Evolutionary conservation across 768 basidiomycete genomes (phyloP).

Genomic region (Boletus patriciae): DNA sequence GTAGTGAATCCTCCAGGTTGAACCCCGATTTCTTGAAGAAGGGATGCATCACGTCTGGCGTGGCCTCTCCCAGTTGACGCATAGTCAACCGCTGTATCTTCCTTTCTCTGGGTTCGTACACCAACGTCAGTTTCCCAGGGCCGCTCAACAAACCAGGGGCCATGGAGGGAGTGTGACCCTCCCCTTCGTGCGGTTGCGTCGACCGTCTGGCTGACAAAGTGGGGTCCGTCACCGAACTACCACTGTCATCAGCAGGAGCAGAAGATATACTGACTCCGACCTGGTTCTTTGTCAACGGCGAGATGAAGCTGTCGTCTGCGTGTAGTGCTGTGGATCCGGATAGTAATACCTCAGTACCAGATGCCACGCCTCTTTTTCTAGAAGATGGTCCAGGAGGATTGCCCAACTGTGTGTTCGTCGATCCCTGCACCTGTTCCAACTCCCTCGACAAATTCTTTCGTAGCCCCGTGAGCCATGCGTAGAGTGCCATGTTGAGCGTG

Average conservation of each 20-base stretch:
- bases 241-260: constrained; percentile 9
- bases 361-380: constrained; percentile 37
- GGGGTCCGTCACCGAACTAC: constrained; percentile 1
- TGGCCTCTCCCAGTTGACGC: constrained; percentile 86
- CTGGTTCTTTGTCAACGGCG: constrained; percentile 9
- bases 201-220: constrained; percentile 10
- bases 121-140: constrained; percentile 30
- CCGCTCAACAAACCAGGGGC: not conserved
- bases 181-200: constrained; percentile 20
- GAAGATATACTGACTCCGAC: not conserved
- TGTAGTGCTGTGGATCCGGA: constrained; percentile 8
- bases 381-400: constrained; percentile 32
- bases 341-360: constrained; percentile 7
- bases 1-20: constrained; percentile 79
- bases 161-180: not conserved
- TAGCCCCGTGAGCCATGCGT: constrained; percentile 77
- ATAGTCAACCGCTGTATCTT: constrained; percentile 79
- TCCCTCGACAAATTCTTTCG: constrained; percentile 75
- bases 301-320: constrained; percentile 3
- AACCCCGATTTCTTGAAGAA: constrained; percentile 85
- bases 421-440: constrained; percentile 68
- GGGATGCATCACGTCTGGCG: constrained; percentile 84
- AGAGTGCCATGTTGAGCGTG: constrained; percentile 78
- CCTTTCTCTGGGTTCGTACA: constrained; percentile 58
- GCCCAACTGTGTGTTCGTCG: constrained; percentile 49